A percentile compares a stretch with the other conserved stretches of the same genome.
Evolutionary conservation across 78 protist genomes (phyloP).

Genomic region (Guillardia theta): DNA sequence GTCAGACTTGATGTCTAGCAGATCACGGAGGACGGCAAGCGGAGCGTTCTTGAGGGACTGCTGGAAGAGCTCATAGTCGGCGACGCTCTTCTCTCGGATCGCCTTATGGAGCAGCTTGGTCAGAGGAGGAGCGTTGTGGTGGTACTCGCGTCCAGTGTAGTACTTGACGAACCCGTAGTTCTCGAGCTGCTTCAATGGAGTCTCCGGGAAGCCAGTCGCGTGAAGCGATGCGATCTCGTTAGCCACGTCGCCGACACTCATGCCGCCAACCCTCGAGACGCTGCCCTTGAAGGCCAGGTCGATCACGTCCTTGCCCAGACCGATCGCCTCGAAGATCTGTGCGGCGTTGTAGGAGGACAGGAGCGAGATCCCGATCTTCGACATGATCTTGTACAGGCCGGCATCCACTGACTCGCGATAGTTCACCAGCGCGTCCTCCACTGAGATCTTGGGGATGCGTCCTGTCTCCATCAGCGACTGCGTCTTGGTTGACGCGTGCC

Average conservation of each 20-base stretch:
- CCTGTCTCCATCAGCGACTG: neutral
- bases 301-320: slow-evolving; percentile 69
- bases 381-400: slow-evolving; percentile 77
- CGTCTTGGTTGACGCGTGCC: neutral
- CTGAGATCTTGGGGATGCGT: neutral
- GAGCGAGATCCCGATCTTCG: slow-evolving; percentile 90
- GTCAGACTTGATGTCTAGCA: slow-evolving; percentile 45
- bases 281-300: slow-evolving; percentile 69
- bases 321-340: slow-evolving; percentile 90
- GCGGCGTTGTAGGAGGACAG: slow-evolving; percentile 84
- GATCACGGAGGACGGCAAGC: slow-evolving; percentile 39
- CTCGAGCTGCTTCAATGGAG: neutral
- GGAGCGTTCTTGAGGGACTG: neutral
- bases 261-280: slow-evolving; percentile 70
- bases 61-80: neutral
- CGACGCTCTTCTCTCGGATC: neutral
- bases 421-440: slow-evolving; percentile 36
- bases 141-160: slow-evolving; percentile 52
- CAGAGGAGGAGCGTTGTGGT: slow-evolving; percentile 30
- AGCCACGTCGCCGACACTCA: slow-evolving; percentile 1
- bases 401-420: slow-evolving; percentile 59
- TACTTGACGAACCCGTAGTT: slow-evolving; percentile 57
- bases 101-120: slow-evolving; percentile 47
- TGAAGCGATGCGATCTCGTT: neutral
- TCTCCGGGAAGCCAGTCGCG: slow-evolving; percentile 10